Conservation (phyloP, 2,329 filamentous ascomycete species). For the Aspergillus clavatus region DNA sequence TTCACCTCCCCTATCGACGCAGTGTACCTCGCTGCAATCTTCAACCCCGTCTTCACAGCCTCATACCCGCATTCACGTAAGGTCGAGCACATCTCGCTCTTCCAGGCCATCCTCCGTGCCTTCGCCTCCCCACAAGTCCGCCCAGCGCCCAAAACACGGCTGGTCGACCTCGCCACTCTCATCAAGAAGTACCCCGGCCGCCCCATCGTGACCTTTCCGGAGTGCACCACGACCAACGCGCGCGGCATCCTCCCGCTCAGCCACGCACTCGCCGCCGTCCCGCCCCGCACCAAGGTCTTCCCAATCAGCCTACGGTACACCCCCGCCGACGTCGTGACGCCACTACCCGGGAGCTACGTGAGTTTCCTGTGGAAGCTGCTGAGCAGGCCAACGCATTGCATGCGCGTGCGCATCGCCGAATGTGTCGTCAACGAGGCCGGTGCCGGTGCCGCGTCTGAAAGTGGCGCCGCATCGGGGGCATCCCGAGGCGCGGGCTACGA, state of each 20-base stretch:
- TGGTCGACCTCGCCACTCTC: slow-evolving; percentile 61
- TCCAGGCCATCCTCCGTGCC: slow-evolving; percentile 68
- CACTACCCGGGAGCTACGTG: slow-evolving; percentile 68
- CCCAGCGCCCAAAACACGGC: slow-evolving; percentile 44
- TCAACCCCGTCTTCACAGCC: slow-evolving; percentile 89
- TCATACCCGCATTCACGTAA: slow-evolving; percentile 70
- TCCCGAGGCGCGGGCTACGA: slow-evolving; percentile 34
- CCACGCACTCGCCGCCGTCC: slow-evolving; percentile 66
- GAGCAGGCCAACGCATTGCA: slow-evolving; percentile 78
- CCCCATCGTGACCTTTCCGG: slow-evolving; percentile 82
- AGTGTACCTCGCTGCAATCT: slow-evolving; percentile 89
- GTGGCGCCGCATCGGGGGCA: slow-evolving; percentile 11
- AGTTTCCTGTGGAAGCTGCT: slow-evolving; percentile 82
- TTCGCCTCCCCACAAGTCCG: slow-evolving; percentile 56
- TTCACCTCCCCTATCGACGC: slow-evolving; percentile 92
- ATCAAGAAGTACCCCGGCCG: slow-evolving; percentile 65
- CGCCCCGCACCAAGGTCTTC: slow-evolving; percentile 70
- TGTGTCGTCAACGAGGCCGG: slow-evolving; percentile 46
- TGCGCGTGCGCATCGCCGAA: slow-evolving; percentile 85
- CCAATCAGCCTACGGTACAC: slow-evolving; percentile 87
- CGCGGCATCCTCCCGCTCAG: slow-evolving; percentile 81
- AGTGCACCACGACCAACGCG: slow-evolving; percentile 91
- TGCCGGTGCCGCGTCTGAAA: slow-evolving; percentile 16
- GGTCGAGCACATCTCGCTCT: slow-evolving; percentile 71
- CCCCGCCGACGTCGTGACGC: slow-evolving; percentile 83